These are phyloP conservation scores for Athelia psychrophila DNA, from an alignment of 1,284 basidiomycete species.

Conservation along the genomic window DNA sequence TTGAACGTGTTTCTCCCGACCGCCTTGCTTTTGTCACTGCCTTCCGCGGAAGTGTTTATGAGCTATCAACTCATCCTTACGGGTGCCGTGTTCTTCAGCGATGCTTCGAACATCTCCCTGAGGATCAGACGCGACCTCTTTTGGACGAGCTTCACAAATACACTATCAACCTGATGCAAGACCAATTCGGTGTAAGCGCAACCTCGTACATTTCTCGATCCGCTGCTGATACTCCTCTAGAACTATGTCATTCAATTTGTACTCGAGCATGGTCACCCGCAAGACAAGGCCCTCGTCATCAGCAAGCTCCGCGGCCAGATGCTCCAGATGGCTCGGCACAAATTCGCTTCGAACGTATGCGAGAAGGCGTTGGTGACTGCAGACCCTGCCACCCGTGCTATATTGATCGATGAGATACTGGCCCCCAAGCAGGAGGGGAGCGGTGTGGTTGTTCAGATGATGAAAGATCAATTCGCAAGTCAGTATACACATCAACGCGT, in stretches of 20 bases:
- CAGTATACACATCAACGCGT: conserved; percentile 28
- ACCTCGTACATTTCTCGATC: conserved; percentile 3
- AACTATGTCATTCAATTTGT: conserved; percentile 97
- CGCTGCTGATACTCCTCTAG: conserved; percentile 34
- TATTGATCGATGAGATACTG: conserved; percentile 83
- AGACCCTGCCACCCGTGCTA: conserved; percentile 57
- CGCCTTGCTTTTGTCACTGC: conserved; percentile 75
- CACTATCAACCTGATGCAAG: conserved; percentile 72
- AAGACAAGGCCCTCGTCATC: conserved; percentile 74
- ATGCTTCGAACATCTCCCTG: conserved; percentile 84
- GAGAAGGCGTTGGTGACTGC: conserved; percentile 86
- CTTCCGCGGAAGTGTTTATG: conserved; percentile 83
- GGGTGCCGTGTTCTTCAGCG: conserved; percentile 96
- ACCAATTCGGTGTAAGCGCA: conserved; percentile 77
- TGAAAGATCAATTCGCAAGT: conserved; percentile 93
- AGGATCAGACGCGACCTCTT: conserved; percentile 66
- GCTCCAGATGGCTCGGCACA: conserved; percentile 81
- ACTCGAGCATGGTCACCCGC: conserved; percentile 72
- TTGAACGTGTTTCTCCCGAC: conserved; percentile 77
- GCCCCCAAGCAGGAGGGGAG: conserved; percentile 57
- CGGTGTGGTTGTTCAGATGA: conserved; percentile 72
- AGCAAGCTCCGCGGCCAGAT: conserved; percentile 77
- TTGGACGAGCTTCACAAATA: conserved; percentile 85
- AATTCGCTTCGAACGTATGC: conserved; percentile 96
- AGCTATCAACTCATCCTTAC: conserved; percentile 88